Percentiles rank a stretch among this genome's conserved stretches.
phyloP scores from a whole-genome alignment of 2,329 filamentous ascomycete genomes.

The Calcarisporium arbuscula region DNA sequence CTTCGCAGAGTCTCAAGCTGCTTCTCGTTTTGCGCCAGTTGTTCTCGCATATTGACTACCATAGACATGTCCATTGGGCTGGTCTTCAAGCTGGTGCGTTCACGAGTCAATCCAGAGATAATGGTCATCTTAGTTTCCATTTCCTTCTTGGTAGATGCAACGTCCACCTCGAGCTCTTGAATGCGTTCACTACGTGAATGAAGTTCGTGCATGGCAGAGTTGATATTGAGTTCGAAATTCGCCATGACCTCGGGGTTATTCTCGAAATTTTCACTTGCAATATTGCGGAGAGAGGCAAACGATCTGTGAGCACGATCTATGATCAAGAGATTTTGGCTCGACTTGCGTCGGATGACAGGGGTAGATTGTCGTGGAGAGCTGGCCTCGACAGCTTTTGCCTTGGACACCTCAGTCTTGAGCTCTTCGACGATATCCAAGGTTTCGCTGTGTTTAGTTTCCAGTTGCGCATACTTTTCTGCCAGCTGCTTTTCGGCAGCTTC shows the following conservation, averaged over 20 bases:
- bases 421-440: conserved; percentile 83
- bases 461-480: conserved; percentile 70
- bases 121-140: conserved; percentile 97
- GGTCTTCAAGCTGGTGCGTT: conserved; percentile 79
- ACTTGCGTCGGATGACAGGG: conserved; percentile 86
- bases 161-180: conserved; percentile 80
- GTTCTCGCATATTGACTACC: conserved; percentile 78
- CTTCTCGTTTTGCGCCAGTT: conserved; percentile 79
- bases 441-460: conserved; percentile 76
- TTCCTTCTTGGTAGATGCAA: conserved; percentile 80
- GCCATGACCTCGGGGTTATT: conserved; percentile 77
- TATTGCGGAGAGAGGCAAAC: conserved; percentile 80
- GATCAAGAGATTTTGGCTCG: conserved; percentile 79
- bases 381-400: conserved; percentile 58
- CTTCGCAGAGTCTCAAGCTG: conserved; percentile 70
- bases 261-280: conserved; percentile 82
- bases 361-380: conserved; percentile 58
- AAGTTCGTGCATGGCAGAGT: conserved; percentile 87
- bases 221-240: conserved; percentile 86
- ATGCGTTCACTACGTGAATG: conserved; percentile 83
- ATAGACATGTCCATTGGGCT: conserved; percentile 88
- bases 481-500: conserved; percentile 69
- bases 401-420: conserved; percentile 79
- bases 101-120: conserved; percentile 87
- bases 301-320: conserved; percentile 89